These are phyloP conservation scores for Gymnopilus junonius DNA, from an alignment of 768 basidiomycete genomes.

Conservation along the genomic window DNA sequence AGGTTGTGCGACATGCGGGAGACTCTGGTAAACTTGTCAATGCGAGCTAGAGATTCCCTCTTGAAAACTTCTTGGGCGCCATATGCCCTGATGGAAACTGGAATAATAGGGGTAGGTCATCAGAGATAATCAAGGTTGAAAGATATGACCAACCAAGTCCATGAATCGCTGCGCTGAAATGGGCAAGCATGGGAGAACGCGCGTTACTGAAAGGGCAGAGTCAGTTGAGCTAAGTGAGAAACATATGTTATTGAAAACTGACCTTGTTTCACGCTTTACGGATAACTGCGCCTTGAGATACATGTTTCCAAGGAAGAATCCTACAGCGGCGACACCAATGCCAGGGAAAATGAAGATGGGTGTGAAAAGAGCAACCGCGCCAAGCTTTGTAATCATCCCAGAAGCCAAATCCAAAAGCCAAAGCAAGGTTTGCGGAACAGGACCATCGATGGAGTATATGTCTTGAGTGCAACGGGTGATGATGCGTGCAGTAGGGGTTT, in stretches of 20 bases:
- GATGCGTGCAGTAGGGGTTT: constrained; percentile 7
- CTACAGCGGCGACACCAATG: constrained; percentile 41
- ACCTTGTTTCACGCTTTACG: constrained; percentile 41
- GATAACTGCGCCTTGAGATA: constrained; percentile 47
- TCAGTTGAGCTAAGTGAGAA: not conserved
- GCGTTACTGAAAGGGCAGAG: constrained; percentile 7
- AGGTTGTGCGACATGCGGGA: constrained; percentile 51
- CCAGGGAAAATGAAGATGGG: constrained; percentile 49
- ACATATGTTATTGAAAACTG: not conserved
- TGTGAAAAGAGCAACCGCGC: constrained; percentile 43
- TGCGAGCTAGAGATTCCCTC: constrained; percentile 45
- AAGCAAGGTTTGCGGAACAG: constrained; percentile 31
- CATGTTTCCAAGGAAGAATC: constrained; percentile 43
- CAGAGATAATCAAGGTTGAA: not conserved
- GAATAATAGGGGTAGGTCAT: constrained; percentile 18
- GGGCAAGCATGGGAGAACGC: constrained; percentile 11
- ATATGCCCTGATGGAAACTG: constrained; percentile 63
- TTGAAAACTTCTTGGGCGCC: constrained; percentile 55
- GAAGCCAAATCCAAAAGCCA: constrained; percentile 31
- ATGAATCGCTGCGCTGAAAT: constrained; percentile 41
- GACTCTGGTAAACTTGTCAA: constrained; percentile 47
- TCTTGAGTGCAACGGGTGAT: constrained; percentile 22
- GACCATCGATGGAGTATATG: constrained; percentile 50
- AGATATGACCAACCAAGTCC: constrained; percentile 36
- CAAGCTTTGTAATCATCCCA: constrained; percentile 42